Evolutionary conservation across 257 asterid species (phyloP).

Genomic region (Gardenia jasminoides): DNA sequence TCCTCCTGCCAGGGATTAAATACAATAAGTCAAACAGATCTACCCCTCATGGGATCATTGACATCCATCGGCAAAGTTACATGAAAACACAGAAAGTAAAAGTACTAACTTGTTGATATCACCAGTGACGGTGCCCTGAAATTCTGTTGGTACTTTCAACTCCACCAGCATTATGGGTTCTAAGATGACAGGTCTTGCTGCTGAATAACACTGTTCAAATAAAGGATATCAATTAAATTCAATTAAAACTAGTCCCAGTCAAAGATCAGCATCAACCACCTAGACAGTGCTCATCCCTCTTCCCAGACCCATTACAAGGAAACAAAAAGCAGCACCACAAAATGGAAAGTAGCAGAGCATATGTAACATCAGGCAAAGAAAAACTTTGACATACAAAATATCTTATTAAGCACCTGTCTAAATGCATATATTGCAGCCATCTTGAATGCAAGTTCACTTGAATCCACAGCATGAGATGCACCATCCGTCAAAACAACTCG

Average conservation of each 20-base stretch:
- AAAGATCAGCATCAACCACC: background rate
- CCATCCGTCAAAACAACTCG: conserved; percentile 91
- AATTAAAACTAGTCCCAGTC: background rate
- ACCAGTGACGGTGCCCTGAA: conserved; percentile 93
- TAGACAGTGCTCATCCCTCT: background rate
- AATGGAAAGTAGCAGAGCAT: background rate
- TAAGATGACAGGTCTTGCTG: conserved; percentile 86
- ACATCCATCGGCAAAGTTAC: conserved; percentile 9
- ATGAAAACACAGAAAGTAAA: conserved; percentile 1
- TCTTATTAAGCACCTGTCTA: conserved; percentile 67
- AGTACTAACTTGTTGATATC: conserved; percentile 83
- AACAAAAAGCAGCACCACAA: background rate
- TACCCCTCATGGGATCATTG: conserved; percentile 12
- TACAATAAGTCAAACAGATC: conserved; percentile 8
- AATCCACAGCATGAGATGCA: conserved; percentile 93
- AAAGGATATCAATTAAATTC: conserved; percentile 9
- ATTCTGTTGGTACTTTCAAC: conserved; percentile 78
- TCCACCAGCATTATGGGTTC: conserved; percentile 98
- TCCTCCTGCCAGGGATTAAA: conserved; percentile 56
- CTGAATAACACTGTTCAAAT: conserved; percentile 55
- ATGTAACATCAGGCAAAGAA: background rate
- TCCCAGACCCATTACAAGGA: background rate
- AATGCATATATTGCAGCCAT: conserved; percentile 95
- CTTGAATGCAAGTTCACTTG: conserved; percentile 99
- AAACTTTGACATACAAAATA: background rate